Conservation (phyloP, 1,284 basidiomycete species). For the Sphaerobolus stellatus region DNA sequence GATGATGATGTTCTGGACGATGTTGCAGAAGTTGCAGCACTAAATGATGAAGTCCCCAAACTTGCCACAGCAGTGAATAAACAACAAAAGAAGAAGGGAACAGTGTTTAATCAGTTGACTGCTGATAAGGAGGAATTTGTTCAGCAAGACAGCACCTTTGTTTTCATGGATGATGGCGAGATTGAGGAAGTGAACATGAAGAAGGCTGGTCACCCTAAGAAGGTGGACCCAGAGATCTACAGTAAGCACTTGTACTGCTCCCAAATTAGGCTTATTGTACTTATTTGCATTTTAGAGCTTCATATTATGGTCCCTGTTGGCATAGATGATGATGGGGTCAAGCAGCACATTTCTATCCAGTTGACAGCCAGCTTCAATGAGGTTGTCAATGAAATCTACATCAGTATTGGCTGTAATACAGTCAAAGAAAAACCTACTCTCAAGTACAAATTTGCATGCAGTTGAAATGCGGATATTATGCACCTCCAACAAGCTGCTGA, state of each 20-base stretch:
- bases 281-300: background rate
- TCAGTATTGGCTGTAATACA: background rate
- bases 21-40: too few relatives aligned
- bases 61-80: too few relatives aligned
- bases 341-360: background rate
- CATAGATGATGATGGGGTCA: background rate
- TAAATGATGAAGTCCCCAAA: too few relatives aligned
- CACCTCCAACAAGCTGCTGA: background rate
- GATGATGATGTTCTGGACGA: too few relatives aligned
- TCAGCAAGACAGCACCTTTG: too few relatives aligned
- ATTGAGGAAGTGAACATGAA: background rate
- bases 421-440: background rate
- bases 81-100: too few relatives aligned
- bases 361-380: background rate
- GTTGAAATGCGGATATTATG: background rate
- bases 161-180: background rate
- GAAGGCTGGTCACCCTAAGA: background rate
- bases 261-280: background rate
- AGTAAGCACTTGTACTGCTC: background rate
- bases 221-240: background rate
- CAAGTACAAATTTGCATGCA: background rate
- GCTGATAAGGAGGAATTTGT: too few relatives aligned
- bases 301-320: background rate
- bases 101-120: too few relatives aligned
- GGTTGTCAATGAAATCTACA: background rate